Percentiles rank a stretch among this genome's conserved stretches.
Conservation (phyloP, 2,329 filamentous ascomycete genomes). For the Talaromyces verruculosus region DNA sequence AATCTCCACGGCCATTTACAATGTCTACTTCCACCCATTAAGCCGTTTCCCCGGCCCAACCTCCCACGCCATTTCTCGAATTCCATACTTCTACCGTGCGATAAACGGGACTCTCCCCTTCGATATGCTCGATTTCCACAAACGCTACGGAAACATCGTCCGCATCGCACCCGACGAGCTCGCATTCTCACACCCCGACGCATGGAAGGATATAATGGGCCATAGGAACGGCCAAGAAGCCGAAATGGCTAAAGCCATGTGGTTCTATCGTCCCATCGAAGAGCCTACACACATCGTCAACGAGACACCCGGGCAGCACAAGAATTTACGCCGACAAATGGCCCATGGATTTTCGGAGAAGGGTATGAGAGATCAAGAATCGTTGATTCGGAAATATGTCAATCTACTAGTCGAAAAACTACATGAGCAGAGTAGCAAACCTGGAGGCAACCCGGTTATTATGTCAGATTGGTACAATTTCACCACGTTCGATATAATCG, state of each 20-base stretch:
- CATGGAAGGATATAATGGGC: conserved; percentile 34
- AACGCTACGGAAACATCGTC: conserved; percentile 32
- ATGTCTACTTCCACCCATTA: conserved; percentile 29
- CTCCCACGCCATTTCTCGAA: conserved; percentile 19
- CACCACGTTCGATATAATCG: conserved; percentile 44
- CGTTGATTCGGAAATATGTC: conserved; percentile 24
- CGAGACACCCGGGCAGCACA: conserved; percentile 23
- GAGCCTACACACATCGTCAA: conserved; percentile 25
- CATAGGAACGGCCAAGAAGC: conserved; percentile 21
- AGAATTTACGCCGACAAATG: conserved; percentile 30
- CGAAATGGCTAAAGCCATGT: conserved; percentile 23
- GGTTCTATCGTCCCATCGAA: conserved; percentile 24
- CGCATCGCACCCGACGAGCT: conserved; percentile 33
- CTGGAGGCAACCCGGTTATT: conserved; percentile 25
- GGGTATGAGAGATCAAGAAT: conserved; percentile 30
- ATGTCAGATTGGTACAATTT: conserved; percentile 39
- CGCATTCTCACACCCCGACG: conserved; percentile 27
- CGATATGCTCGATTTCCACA: conserved; percentile 28
- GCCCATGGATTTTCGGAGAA: conserved; percentile 35
- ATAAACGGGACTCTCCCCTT: conserved; percentile 26
- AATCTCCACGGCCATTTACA: conserved; percentile 24
- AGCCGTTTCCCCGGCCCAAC: conserved; percentile 28
- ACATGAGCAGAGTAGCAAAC: not conserved
- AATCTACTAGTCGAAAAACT: conserved; percentile 30
- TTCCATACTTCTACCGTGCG: conserved; percentile 23